Evolutionary conservation across 1,284 basidiomycete species (phyloP), one percentile per base, ranked within the genome.

Genomic region (Ceraceosorus guamensis): DNA sequence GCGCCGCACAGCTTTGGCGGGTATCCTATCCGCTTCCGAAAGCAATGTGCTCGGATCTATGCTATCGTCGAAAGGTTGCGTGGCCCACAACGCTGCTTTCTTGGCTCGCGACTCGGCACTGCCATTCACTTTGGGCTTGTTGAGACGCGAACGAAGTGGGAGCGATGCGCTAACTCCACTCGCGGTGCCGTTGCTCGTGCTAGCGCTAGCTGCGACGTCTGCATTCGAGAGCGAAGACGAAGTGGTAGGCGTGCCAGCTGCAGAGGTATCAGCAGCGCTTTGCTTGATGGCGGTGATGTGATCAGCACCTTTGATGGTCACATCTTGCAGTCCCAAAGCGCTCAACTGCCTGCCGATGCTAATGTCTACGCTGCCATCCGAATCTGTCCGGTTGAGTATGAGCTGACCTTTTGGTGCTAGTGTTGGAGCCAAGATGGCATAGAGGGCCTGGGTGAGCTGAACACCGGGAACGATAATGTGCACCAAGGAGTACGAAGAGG

Each of bases 11-110:
- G 67, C 71, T 8, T 60, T 61, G 11, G 71, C 57, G 5, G 61
- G 55, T 16, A 66, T 54, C 13, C 60, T 60, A 30, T 73, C 73
- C 24, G 55, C 59, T 7, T 62, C 66, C 32, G 48, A 56, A 6
- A 76, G 65, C 3, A 75, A 67, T 14, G 67, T 55, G 24, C 64
- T 58, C 39, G 62, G 56, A 53, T 73, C 70, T 49, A 76, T 72
- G 13, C 34, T 32, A 8, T 50, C 31, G 10, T 44, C 11, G 6
- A 65, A 63, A 3, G 70, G 65, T 52, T 66, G 58, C 8, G 68
- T 70, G 14, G 72, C 61, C 72, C 72, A 74, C 30, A 74, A 59
- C 31, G 65, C 53, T 5, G 64, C 60, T 55, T 73, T 73, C 32
- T 70, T 72, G 18, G 63, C 57, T 39, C 39, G 11, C 24, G 43